These are phyloP conservation scores for Ogataea hybrid DNA, from an alignment of 1,139 yeast species.

Conservation along the genomic window DNA sequence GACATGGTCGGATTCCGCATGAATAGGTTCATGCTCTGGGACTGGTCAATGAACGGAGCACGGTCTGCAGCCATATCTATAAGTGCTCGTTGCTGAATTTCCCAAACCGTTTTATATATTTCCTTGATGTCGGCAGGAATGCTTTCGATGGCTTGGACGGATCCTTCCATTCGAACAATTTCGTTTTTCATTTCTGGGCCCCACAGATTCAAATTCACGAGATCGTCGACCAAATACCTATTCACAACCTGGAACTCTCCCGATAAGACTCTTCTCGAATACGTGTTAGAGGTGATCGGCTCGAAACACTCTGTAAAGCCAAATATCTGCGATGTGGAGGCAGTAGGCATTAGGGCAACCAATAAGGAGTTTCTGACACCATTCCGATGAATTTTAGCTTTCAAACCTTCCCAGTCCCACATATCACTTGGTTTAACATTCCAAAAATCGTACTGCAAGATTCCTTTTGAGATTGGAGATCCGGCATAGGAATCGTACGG, in stretches of 20 bases:
- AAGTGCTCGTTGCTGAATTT: conserved; percentile 81
- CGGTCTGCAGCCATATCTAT: conserved; percentile 97
- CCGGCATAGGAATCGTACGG: conserved; percentile 49
- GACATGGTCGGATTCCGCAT: conserved; percentile 88
- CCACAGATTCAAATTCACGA: conserved; percentile 52
- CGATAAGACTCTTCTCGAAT: conserved; percentile 53
- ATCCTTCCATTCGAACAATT: conserved; percentile 79
- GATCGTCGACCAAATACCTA: conserved; percentile 49
- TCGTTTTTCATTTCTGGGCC: conserved; percentile 65
- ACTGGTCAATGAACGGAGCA: conserved; percentile 90
- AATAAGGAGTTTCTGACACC: conserved; percentile 55
- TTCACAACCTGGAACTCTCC: conserved; percentile 61
- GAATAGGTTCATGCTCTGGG: conserved; percentile 87
- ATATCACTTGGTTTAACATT: conserved; percentile 47
- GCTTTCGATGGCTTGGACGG: conserved; percentile 72
- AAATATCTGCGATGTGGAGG: conserved; percentile 60
- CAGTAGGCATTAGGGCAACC: conserved; percentile 65
- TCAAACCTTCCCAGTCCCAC: conserved; percentile 52
- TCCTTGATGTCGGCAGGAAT: conserved; percentile 78
- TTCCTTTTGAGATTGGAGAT: conserved; percentile 55
- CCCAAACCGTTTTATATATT: conserved; percentile 95
- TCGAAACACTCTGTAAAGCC: conserved; percentile 61
- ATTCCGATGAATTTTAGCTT: conserved; percentile 38
- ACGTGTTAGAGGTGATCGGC: conserved; percentile 57
- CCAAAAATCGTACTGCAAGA: conserved; percentile 57